Conservation (phyloP, 257 asterid genomes). For the Nicotiana otophora region DNA sequence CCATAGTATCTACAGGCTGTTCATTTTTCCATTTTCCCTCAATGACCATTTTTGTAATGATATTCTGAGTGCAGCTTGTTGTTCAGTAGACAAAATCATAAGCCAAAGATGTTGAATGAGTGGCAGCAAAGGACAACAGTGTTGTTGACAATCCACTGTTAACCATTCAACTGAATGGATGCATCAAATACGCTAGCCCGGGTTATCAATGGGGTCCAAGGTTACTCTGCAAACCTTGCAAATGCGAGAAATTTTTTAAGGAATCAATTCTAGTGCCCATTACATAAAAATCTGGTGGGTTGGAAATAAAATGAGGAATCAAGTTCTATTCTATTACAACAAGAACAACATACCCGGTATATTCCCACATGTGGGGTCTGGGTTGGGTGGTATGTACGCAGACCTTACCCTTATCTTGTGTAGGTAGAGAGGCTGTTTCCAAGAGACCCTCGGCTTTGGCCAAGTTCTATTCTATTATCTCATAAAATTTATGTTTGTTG, state of each 20-base stretch:
- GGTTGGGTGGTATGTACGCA: too few relatives aligned
- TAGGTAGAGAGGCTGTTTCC: too few relatives aligned
- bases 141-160: neutral
- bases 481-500: neutral
- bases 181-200: neutral
- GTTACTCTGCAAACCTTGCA: slow-evolving; percentile 12
- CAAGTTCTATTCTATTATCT: neutral
- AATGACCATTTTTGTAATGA: neutral
- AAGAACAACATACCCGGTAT: too few relatives aligned
- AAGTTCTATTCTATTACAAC: neutral
- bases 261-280: slow-evolving; percentile 4
- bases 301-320: neutral
- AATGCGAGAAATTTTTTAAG: slow-evolving; percentile 16
- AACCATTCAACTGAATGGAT: slow-evolving; percentile 5
- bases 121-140: slow-evolving; percentile 11
- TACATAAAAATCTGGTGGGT: slow-evolving; percentile 17
- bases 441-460: too few relatives aligned
- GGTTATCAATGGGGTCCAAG: neutral
- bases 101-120: slow-evolving; percentile 20
- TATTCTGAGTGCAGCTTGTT: slow-evolving; percentile 14
- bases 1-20: neutral
- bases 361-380: too few relatives aligned
- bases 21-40: neutral
- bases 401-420: too few relatives aligned
- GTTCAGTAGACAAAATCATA: slow-evolving; percentile 19